phyloP scores from a whole-genome alignment of 1,284 basidiomycete genomes.

The Ganoderma sinense region DNA sequence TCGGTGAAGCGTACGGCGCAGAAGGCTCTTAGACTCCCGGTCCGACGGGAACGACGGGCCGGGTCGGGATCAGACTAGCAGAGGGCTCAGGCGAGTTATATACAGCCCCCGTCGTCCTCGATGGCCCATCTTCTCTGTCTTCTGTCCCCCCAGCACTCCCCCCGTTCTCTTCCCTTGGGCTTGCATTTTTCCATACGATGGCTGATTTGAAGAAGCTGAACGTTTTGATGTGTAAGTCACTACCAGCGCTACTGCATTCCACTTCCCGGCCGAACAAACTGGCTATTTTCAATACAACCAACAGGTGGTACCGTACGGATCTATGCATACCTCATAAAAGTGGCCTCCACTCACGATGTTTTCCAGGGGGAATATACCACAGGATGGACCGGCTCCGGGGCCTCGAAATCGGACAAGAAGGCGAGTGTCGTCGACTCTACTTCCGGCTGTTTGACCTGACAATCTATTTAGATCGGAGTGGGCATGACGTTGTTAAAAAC shows the following conservation, averaged over 20 bases:
- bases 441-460: not conserved
- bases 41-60: conserved; percentile 14
- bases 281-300: conserved; percentile 14
- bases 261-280: conserved; percentile 6
- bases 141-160: not conserved
- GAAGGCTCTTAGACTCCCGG: not conserved
- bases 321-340: not conserved
- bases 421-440: conserved; percentile 43
- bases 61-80: conserved; percentile 5
- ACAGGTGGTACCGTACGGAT: conserved; percentile 35
- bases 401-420: conserved; percentile 95
- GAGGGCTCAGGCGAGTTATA: conserved; percentile 19
- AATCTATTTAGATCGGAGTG: conserved; percentile 66
- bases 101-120: conserved; percentile 16
- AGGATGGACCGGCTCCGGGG: conserved; percentile 90
- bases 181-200: conserved; percentile 22
- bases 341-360: not conserved
- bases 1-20: not conserved
- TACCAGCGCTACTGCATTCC: not conserved
- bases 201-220: conserved; percentile 36
- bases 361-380: conserved; percentile 89
- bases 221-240: conserved; percentile 36
- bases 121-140: conserved; percentile 18
- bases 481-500: conserved; percentile 35
- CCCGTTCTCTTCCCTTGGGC: not conserved